Conservation (phyloP, 352 stramenopile genomes). For the Thalassiosira hispida region DNA sequence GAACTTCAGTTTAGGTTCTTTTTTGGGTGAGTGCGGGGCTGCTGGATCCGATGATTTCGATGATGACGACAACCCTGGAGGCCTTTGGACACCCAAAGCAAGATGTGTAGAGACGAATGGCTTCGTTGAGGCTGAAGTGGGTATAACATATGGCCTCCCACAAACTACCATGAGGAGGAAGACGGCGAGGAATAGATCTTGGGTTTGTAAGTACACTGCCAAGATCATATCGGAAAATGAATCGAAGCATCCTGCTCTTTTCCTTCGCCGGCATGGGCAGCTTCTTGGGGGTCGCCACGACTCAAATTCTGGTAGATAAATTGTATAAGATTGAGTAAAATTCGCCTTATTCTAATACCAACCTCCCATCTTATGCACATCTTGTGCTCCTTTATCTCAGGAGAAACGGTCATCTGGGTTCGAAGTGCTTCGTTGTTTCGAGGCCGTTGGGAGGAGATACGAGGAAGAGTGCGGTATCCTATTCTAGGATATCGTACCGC, state of each 20-base stretch:
- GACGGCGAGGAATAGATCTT: constrained; percentile 12
- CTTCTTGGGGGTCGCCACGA: neutral
- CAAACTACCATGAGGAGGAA: neutral
- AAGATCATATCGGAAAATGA: constrained; percentile 14
- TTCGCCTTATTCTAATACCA: no score
- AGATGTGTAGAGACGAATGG: neutral
- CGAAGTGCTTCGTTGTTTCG: no score
- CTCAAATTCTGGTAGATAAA: no score
- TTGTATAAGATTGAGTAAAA: no score
- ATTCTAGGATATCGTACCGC: no score
- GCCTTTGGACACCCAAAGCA: constrained; percentile 21
- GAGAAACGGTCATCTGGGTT: no score
- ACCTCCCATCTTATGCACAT: no score
- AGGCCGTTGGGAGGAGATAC: no score
- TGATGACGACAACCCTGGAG: constrained; percentile 29
- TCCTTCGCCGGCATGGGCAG: neutral
- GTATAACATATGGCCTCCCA: no score
- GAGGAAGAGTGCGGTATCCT: no score
- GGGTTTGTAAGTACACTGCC: constrained; percentile 13
- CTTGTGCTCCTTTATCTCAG: no score
- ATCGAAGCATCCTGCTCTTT: neutral
- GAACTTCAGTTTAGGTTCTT: constrained; percentile 8
- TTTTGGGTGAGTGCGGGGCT: constrained; percentile 32
- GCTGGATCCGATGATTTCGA: constrained; percentile 25
- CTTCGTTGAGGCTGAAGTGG: no score